Evolutionary conservation across 2,329 filamentous ascomycete species (phyloP), one percentile per base, ranked within the genome.

Genomic region (Leptographium radiaticola): DNA sequence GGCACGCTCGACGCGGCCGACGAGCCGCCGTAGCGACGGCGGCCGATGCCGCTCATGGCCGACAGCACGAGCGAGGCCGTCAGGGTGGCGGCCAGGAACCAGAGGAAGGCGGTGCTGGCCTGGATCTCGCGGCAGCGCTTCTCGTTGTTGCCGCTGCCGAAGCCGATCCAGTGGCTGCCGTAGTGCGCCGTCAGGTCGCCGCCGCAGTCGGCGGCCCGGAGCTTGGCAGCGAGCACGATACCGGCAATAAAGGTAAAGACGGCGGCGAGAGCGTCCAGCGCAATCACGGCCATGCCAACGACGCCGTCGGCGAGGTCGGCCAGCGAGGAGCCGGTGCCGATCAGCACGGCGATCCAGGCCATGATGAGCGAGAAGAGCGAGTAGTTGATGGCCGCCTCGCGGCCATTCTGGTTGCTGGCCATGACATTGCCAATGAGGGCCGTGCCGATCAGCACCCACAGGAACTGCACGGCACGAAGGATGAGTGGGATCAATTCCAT

Each of bases 51-150:
- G 55, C 75, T 74, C 56, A 71, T 69, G 62, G 81, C 66, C 53
- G 75, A 69, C 58, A 86, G 74, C 63, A 79, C 71, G 46, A 81
- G 65, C 43, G 75, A 75, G 4, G 71, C 80, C 33, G 72, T 69
- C 63, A 84, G 86, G 31, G 76, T 73, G 42, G 71, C 75, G 66
- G 84, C 87, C 49, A 87, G 76, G 70, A 90, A 89, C 84, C 84
- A 91, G 69, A 88, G 75, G 71, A 91, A 91, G 40, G 80, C 84
- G 38, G 79, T 80, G 58, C 79, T 77, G 40, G 86, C 86, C 71
- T 90, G 86, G 16, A 87, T 78, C 69, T 88, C 81, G 58, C 79
- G 81, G 70, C 87, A 90, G 59, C 84, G 78, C 71, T 83, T 81
- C 65, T 73, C 67, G 56, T 75, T 71, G 67, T 83, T 65, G 57